Base-by-base conservation (phyloP, 2,329 filamentous ascomycete genomes). In the Lomentospora prolificans region DNA sequence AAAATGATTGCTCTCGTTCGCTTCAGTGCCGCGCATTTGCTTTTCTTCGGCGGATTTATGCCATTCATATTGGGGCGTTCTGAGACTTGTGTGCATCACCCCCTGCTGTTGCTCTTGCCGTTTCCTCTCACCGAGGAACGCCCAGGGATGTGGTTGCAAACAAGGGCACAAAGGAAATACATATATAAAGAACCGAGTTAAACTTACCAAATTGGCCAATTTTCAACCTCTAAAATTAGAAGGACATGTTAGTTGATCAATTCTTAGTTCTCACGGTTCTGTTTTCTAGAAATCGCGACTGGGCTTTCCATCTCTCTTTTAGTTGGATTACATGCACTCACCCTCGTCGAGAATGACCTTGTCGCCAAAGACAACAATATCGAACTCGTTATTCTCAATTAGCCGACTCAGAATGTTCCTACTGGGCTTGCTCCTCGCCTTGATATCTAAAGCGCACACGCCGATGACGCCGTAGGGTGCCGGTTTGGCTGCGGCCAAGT, bases 271-370 rank as follows among this genome's bases (percentile, higher is more conserved):
- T n/a, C n/a, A n/a, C n/a, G n/a, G n/a, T n/a, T n/a, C n/a, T n/a
- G n/a, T n/a, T n/a, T n/a, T n/a, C n/a, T n/a, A n/a, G n/a, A n/a
- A n/a, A n/a, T n/a, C n/a, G n/a, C n/a, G n/a, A n/a, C n/a, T n/a
- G n/a, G n/a, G n/a, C n/a, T n/a, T n/a, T n/a, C n/a, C 33, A 17
- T 31, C 12, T 50, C 19, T 5, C 41, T 24, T 52, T 14, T 39
- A n/a, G n/a, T n/a, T n/a, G n/a, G n/a, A n/a, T n/a, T 33, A 12
- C 30, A 33, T 33, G 30, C 41, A 66, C 76, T 62, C 63, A 82
- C 81, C 80, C 80, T 99, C 94, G 65, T 99, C 94, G 33, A 99
- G 77, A 62, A 99, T 99, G 46, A 96, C 92, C 72, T 99, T 99
- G 74, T 99, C 94, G 51, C 94, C 95, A 73, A 99, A 99, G 10